Percentiles rank a stretch among this genome's conserved stretches.
Evolutionary conservation across 1,139 yeast species (phyloP).

Genomic region (Candida frijolesensis): DNA sequence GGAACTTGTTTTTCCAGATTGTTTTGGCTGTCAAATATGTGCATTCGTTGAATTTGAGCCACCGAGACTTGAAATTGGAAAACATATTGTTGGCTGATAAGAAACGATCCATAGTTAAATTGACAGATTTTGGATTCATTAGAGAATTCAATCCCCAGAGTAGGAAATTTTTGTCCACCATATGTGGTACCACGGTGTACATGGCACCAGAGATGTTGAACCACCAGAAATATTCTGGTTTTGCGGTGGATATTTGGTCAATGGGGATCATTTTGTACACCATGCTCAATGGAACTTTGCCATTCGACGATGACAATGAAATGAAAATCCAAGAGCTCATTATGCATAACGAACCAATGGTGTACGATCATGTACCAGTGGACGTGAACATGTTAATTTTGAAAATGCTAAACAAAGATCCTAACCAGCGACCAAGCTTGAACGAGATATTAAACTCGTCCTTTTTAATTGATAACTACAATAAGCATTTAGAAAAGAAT

Average conservation of each 20-base stretch:
- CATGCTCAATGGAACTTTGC: constrained; percentile 83
- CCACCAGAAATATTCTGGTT: constrained; percentile 75
- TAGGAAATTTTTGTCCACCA: constrained; percentile 66
- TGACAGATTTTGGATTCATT: constrained; percentile 94
- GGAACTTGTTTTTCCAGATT: constrained; percentile 72
- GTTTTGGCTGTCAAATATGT: constrained; percentile 83
- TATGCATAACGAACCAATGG: constrained; percentile 65
- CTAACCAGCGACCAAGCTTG: constrained; percentile 60
- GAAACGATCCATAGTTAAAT: constrained; percentile 57
- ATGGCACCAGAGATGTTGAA: constrained; percentile 93
- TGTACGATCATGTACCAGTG: constrained; percentile 43
- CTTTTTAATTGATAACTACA: constrained; percentile 51
- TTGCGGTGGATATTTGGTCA: constrained; percentile 88
- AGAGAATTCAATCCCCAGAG: constrained; percentile 65
- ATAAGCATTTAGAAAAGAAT: constrained; percentile 24
- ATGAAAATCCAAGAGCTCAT: constrained; percentile 61
- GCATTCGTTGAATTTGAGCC: constrained; percentile 81
- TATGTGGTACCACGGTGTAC: constrained; percentile 93
- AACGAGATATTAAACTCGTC: constrained; percentile 64
- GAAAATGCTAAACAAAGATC: constrained; percentile 64
- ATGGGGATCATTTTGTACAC: constrained; percentile 93
- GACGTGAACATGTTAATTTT: constrained; percentile 54
- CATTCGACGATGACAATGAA: constrained; percentile 86
- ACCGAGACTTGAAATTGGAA: constrained; percentile 87
- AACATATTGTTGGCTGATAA: constrained; percentile 77